phyloP scores from a whole-genome alignment of 1,284 basidiomycete species.

The Abortiporus biennis region DNA sequence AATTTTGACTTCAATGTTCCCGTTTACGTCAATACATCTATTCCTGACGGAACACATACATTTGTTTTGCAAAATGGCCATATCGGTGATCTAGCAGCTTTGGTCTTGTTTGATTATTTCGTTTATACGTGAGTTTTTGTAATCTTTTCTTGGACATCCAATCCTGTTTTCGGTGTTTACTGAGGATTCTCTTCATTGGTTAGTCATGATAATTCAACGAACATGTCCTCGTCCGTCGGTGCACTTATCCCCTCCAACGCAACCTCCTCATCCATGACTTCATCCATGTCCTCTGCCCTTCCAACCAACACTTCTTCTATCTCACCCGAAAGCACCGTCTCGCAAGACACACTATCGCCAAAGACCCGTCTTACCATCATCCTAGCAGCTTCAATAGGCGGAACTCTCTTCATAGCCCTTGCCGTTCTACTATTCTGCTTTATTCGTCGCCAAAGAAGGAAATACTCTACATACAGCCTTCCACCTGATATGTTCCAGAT shows the following conservation, averaged over 20 bases:
- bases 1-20: slow-evolving; percentile 23
- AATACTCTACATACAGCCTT: slow-evolving; percentile 2
- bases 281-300: too few species aligned
- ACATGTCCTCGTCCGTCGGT: too few species aligned
- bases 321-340: neutral
- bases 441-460: neutral
- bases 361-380: neutral
- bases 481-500: neutral
- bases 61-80: slow-evolving; percentile 15
- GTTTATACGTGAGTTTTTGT: slow-evolving; percentile 16
- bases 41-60: slow-evolving; percentile 16
- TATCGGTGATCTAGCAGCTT: slow-evolving; percentile 8
- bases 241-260: too few species aligned
- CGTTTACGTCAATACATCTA: slow-evolving; percentile 25
- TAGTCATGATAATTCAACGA: too few species aligned
- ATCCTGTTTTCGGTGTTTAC: neutral
- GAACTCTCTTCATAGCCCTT: neutral
- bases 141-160: neutral
- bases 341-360: neutral
- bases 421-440: too few species aligned
- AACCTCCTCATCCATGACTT: neutral
- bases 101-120: slow-evolving; percentile 17
- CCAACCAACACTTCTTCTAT: neutral
- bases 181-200: neutral
- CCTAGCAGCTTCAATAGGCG: neutral